Base-by-base conservation (phyloP, 2,329 filamentous ascomycete genomes). In the Colletotrichum chlorophyti region DNA sequence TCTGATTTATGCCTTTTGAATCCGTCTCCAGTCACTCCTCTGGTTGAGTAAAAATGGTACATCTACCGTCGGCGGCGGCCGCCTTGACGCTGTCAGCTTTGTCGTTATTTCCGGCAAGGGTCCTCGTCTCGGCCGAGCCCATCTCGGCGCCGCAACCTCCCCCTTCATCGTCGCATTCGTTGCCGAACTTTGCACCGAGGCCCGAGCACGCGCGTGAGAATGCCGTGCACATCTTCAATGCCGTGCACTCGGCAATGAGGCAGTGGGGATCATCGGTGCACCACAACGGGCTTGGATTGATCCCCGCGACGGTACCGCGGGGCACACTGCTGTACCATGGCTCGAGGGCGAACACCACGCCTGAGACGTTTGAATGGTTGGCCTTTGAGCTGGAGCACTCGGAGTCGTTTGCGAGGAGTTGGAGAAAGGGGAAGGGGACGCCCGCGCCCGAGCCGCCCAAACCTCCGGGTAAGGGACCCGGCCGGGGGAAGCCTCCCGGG, bases 331-430 rank as follows among this genome's bases (percentile, higher is more conserved):
- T 92, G 9, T 91, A 91, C 65, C 90, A 93, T 67, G 90, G 90
- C 11, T 80, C 79, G 0, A 64, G 63, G 8, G 69, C 66, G 0
- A 64, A 74, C 1, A 70, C 79, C 1, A 74, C 78, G 0, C 79
- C 90, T 0, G 70, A 72, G 3, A 81, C 78, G 0, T 81, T 79
- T 3, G 86, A 92, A 65, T 92, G 90, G 89, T 76, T 93, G 1
- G 90, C 90, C 0, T 93, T 92, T 66, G 90, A 93, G 69, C 81
- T 88, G 4, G 89, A 93, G 65, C 90, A 93, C 70, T 87, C 89
- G 0, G 77, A 89, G 63, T 68, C 77, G 3, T 92, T 93, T 72
- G 86, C 88, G 1, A 69, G 70, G 15, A 64, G 64, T 21, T 46
- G 46, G 29, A 46, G 29, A 32, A 38, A 24, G 9, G 41, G 17